phyloP scores from a whole-genome alignment of 805 yeast species.

The Candida ficus region DNA sequence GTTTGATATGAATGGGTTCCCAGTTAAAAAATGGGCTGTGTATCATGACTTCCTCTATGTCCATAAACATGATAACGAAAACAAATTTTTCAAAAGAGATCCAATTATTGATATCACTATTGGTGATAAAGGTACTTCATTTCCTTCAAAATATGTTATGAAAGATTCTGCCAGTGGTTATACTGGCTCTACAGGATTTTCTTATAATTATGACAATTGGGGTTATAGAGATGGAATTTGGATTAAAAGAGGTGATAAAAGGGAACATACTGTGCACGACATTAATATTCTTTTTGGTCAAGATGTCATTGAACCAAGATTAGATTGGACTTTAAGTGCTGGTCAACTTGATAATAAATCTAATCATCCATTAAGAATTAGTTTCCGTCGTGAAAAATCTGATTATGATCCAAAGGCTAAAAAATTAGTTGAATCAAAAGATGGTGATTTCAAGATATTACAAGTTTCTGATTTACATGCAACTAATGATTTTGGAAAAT shows the following conservation, averaged over 20 bases:
- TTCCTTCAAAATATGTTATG: neutral
- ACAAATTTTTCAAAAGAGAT: too few relatives aligned
- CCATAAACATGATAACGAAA: neutral
- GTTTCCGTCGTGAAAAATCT: neutral
- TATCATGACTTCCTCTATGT: neutral
- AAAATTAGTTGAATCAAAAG: conserved; percentile 20
- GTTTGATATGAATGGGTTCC: neutral
- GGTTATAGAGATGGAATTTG: neutral
- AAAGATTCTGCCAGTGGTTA: neutral
- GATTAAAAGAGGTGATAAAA: conserved; percentile 3
- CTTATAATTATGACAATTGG: neutral
- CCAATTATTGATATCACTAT: neutral
- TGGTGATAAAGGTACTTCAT: neutral
- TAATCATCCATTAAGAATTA: too few relatives aligned
- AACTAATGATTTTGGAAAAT: conserved; percentile 48
- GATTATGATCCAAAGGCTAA: neutral
- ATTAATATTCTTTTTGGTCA: conserved; percentile 49
- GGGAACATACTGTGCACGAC: conserved; percentile 36
- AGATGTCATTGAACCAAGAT: conserved; percentile 55
- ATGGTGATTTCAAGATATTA: conserved; percentile 49
- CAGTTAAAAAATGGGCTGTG: neutral
- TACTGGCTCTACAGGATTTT: neutral
- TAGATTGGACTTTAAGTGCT: conserved; percentile 40
- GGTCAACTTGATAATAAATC: neutral
- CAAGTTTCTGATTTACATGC: conserved; percentile 68